A percentile compares a stretch with the other conserved stretches of the same genome.
phyloP scores from a whole-genome alignment of 768 basidiomycete species.

The Crucibulum laeve region DNA sequence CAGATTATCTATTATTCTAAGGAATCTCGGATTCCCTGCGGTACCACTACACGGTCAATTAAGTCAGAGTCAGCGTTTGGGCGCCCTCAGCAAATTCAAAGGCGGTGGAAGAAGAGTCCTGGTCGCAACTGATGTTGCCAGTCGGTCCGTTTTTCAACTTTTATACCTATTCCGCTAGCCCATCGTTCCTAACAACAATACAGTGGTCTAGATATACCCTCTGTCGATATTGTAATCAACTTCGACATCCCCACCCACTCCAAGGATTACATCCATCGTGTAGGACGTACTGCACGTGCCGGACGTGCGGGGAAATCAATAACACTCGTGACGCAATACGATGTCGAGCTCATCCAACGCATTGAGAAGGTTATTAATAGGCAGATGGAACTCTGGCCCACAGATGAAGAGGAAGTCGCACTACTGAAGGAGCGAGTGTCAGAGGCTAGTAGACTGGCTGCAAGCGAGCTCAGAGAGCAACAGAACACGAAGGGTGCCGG shows the following conservation, averaged over 20 bases:
- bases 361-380: slow-evolving; percentile 92
- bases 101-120: slow-evolving; percentile 87
- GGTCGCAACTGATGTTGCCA: slow-evolving; percentile 96
- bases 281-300: slow-evolving; percentile 95
- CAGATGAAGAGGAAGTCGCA: slow-evolving; percentile 85
- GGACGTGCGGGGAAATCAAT: slow-evolving; percentile 97
- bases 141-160: slow-evolving; percentile 52
- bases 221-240: slow-evolving; percentile 96
- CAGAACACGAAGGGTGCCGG: slow-evolving; percentile 40
- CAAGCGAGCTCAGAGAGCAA: slow-evolving; percentile 73
- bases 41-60: slow-evolving; percentile 95
- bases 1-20: slow-evolving; percentile 84
- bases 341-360: slow-evolving; percentile 92
- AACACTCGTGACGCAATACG: slow-evolving; percentile 98
- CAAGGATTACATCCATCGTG: slow-evolving; percentile 98
- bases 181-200: not conserved
- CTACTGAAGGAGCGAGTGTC: slow-evolving; percentile 85
- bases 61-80: slow-evolving; percentile 88
- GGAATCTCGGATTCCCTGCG: slow-evolving; percentile 89
- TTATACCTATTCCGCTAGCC: not conserved
- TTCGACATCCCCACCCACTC: slow-evolving; percentile 97
- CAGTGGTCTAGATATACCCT: slow-evolving; percentile 92
- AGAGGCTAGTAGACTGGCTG: slow-evolving; percentile 77
- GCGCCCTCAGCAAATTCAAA: slow-evolving; percentile 93
- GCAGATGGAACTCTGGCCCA: slow-evolving; percentile 86